A percentile compares a stretch with the other conserved stretches of the same genome.
These are phyloP conservation scores for Kalanchoe fedtschenkoi DNA, from an alignment of 164 flowering plant genomes.

Conservation along the genomic window DNA sequence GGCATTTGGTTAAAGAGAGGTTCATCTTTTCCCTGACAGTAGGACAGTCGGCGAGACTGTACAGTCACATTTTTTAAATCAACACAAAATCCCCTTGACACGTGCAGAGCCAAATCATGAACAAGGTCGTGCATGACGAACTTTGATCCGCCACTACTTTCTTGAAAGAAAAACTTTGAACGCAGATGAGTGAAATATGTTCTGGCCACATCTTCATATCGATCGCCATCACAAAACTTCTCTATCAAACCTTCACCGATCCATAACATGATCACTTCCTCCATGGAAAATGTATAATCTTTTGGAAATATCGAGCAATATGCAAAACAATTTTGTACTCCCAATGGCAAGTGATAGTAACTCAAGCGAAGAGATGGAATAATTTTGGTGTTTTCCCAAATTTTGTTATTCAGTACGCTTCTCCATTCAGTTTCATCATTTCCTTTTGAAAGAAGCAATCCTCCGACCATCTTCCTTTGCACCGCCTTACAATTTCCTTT, in stretches of 20 bases:
- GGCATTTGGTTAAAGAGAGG: slow-evolving; percentile 6
- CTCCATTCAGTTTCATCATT: no score
- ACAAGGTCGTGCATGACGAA: no score
- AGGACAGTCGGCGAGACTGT: slow-evolving; percentile 17
- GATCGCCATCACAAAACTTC: neutral
- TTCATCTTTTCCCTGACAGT: neutral
- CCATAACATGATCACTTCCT: slow-evolving; percentile 14
- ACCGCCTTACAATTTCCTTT: no score
- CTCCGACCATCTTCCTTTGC: no score
- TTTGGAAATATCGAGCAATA: slow-evolving; percentile 20
- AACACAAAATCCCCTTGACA: no score
- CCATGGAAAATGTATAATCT: slow-evolving; percentile 9
- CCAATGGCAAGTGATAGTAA: slow-evolving; percentile 17
- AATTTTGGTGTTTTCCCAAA: no score
- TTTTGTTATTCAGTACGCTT: no score
- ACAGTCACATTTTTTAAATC: neutral
- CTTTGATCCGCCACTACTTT: neutral
- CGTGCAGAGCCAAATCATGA: no score
- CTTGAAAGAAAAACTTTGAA: slow-evolving; percentile 24
- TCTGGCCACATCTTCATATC: slow-evolving; percentile 19
- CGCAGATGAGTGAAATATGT: slow-evolving; percentile 14
- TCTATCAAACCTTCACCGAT: slow-evolving; percentile 19
- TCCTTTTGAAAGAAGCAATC: no score
- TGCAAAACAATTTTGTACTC: slow-evolving; percentile 20
- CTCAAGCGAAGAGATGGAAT: no score